These are phyloP conservation scores for Pleomassaria siparia DNA, from an alignment of 2,329 filamentous ascomycete genomes.

Conservation along the genomic window DNA sequence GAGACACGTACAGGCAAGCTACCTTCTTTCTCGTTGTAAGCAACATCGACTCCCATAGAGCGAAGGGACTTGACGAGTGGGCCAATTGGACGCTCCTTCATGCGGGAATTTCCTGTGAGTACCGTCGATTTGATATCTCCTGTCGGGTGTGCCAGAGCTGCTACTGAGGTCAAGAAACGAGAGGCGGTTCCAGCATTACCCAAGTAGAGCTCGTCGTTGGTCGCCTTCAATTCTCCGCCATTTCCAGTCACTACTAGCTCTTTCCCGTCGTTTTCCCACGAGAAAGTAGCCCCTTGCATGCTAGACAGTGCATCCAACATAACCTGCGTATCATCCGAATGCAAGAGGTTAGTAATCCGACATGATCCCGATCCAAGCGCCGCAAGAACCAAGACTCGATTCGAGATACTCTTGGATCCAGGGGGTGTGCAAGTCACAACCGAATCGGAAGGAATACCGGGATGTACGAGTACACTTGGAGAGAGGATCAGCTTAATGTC, in stretches of 20 bases:
- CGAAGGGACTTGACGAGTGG: constrained; percentile 88
- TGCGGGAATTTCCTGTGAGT: constrained; percentile 89
- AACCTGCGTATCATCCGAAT: constrained; percentile 95
- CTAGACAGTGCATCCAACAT: constrained; percentile 92
- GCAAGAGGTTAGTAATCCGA: constrained; percentile 86
- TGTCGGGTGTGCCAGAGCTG: constrained; percentile 74
- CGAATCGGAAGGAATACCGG: constrained; percentile 67
- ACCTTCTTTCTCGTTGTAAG: constrained; percentile 80
- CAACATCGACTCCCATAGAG: constrained; percentile 81
- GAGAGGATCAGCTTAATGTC: constrained; percentile 83
- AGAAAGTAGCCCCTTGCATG: constrained; percentile 83
- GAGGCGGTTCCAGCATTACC: constrained; percentile 97
- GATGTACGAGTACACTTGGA: constrained; percentile 71
- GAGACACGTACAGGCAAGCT: constrained; percentile 83
- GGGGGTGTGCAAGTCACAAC: constrained; percentile 81
- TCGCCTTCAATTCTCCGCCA: constrained; percentile 81
- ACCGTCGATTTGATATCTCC: constrained; percentile 67
- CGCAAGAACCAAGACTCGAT: constrained; percentile 89
- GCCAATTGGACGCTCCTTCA: constrained; percentile 94
- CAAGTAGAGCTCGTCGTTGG: constrained; percentile 77
- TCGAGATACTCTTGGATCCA: constrained; percentile 97
- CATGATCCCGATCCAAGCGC: constrained; percentile 85
- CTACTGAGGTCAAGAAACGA: constrained; percentile 89
- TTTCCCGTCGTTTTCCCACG: constrained; percentile 94
- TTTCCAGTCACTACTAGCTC: constrained; percentile 86